A percentile compares a stretch with the other conserved stretches of the same genome.
phyloP scores from a whole-genome alignment of 768 basidiomycete genomes.

The Termitomyces sp. region DNA sequence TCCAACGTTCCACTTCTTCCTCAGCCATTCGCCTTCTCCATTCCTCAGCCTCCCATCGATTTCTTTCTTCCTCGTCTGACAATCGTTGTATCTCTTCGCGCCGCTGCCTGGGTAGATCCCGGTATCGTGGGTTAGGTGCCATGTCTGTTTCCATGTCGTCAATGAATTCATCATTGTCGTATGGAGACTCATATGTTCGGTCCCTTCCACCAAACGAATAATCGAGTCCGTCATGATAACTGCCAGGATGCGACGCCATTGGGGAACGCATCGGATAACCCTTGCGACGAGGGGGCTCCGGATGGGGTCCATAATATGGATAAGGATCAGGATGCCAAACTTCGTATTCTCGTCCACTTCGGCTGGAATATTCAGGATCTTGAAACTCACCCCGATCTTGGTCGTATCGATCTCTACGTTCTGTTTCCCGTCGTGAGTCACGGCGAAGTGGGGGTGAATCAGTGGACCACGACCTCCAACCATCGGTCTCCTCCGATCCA shows the following conservation, averaged over 20 bases:
- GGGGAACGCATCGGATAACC: conserved; percentile 10
- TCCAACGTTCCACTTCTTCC: conserved; percentile 18
- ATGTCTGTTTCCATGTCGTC: conserved; percentile 11
- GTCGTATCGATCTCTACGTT: conserved; percentile 6
- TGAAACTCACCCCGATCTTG: conserved; percentile 6
- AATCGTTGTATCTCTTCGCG: background rate
- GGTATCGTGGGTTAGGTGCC: conserved; percentile 2
- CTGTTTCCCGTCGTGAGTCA: conserved; percentile 10
- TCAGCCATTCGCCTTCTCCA: conserved; percentile 1
- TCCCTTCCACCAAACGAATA: conserved; percentile 18
- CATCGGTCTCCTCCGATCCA: conserved; percentile 8
- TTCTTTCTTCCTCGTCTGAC: conserved; percentile 5
- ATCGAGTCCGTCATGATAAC: conserved; percentile 10
- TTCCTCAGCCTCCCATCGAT: conserved; percentile 6
- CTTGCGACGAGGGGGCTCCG: conserved; percentile 12
- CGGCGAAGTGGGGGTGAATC: conserved; percentile 5
- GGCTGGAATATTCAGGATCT: conserved; percentile 8
- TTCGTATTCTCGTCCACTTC: conserved; percentile 8
- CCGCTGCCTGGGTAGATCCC: background rate
- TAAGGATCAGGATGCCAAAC: conserved; percentile 3
- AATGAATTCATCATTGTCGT: conserved; percentile 16
- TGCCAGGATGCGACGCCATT: conserved; percentile 12
- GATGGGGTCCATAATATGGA: conserved; percentile 8
- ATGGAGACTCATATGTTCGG: conserved; percentile 6
- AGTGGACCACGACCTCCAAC: conserved; percentile 13